Percentiles rank a stretch among this genome's conserved stretches.
These are phyloP conservation scores for Gossypium trilobum DNA, from an alignment of 441 rosid species.

Conservation along the genomic window DNA sequence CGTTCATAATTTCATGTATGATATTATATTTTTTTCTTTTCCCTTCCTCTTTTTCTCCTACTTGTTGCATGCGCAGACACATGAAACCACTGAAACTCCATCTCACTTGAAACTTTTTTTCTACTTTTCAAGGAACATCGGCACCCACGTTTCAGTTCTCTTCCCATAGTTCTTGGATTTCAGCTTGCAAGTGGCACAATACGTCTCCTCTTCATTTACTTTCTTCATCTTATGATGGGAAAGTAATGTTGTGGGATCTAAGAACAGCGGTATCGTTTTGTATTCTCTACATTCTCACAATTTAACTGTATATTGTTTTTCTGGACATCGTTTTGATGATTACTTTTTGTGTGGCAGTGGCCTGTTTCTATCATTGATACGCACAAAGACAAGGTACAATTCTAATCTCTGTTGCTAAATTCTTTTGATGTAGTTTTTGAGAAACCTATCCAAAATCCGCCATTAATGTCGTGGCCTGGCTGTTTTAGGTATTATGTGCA, in stretches of 20 bases:
- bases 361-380: conserved; percentile 69
- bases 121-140: conserved; percentile 52
- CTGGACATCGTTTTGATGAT: conserved; percentile 11
- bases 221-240: conserved; percentile 91
- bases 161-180: conserved; percentile 87
- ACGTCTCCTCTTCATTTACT: conserved; percentile 74
- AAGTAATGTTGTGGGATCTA: conserved; percentile 95
- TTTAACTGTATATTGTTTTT: conserved; percentile 6
- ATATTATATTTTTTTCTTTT: not conserved
- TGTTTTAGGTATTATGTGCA: conserved; percentile 61
- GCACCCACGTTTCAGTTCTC: conserved; percentile 81
- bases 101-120: conserved; percentile 10
- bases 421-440: not conserved
- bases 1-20: not conserved
- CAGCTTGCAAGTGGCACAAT: conserved; percentile 87
- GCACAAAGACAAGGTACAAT: conserved; percentile 72
- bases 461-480: not conserved
- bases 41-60: not conserved
- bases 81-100: not conserved
- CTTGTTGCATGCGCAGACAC: not conserved
- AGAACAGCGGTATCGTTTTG: conserved; percentile 73
- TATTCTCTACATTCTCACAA: conserved; percentile 5
- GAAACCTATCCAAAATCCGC: not conserved
- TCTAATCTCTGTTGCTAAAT: not conserved
- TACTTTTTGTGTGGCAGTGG: conserved; percentile 59